phyloP scores from a whole-genome alignment of 2,329 filamentous ascomycete genomes.

The Meredithiella fracta region DNA sequence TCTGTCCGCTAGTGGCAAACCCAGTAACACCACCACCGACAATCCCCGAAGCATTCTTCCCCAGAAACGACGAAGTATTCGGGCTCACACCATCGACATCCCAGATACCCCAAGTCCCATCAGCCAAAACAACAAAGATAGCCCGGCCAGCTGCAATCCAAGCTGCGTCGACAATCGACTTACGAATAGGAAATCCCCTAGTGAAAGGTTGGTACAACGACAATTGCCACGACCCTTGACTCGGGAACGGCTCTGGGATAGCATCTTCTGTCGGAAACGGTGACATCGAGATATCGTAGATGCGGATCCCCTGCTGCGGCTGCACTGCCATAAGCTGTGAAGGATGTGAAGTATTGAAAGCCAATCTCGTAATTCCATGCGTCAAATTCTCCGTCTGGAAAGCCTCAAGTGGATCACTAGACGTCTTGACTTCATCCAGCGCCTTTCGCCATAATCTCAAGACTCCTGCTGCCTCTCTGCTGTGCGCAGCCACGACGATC shows the following conservation, averaged over 20 bases:
- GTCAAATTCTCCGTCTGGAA: constrained; percentile 46
- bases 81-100: constrained; percentile 44
- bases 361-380: constrained; percentile 35
- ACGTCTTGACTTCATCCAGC: constrained; percentile 24
- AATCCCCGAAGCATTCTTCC: constrained; percentile 34
- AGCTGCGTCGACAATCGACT: constrained; percentile 43
- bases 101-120: constrained; percentile 54
- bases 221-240: constrained; percentile 47
- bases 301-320: constrained; percentile 37
- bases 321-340: constrained; percentile 43
- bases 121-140: constrained; percentile 40
- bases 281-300: constrained; percentile 43
- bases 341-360: constrained; percentile 43
- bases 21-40: constrained; percentile 40
- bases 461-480: constrained; percentile 40
- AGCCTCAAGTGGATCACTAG: constrained; percentile 24
- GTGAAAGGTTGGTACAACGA: constrained; percentile 43
- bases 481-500: constrained; percentile 44
- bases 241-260: constrained; percentile 33
- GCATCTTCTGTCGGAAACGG: constrained; percentile 36
- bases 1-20: constrained; percentile 41
- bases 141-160: constrained; percentile 47
- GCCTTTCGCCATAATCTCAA: constrained; percentile 43
- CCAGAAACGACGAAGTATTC: constrained; percentile 29
- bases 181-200: constrained; percentile 33